These are phyloP conservation scores for Byssothecium circinans DNA, from an alignment of 2,329 filamentous ascomycete species.

Conservation along the genomic window DNA sequence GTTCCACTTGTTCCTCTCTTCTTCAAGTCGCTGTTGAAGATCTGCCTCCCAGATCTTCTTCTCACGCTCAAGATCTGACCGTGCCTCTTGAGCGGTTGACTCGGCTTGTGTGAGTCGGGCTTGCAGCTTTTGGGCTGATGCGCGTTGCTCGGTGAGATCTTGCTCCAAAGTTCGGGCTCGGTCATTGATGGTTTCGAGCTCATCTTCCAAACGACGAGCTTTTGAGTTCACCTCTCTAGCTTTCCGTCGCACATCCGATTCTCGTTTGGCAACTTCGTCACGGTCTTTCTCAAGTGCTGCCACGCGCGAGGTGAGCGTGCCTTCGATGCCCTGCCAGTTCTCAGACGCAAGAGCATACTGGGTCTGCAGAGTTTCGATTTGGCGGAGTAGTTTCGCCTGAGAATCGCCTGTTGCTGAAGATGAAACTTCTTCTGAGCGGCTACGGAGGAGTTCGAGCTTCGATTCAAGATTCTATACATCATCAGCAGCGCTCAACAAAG, in stretches of 20 bases:
- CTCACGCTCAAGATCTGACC: constrained; percentile 60
- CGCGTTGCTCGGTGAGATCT: constrained; percentile 63
- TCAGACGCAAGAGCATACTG: constrained; percentile 93
- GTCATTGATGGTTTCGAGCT: constrained; percentile 71
- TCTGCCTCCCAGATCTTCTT: constrained; percentile 62
- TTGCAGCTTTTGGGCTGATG: constrained; percentile 64
- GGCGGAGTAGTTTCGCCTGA: constrained; percentile 85
- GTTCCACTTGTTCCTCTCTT: constrained; percentile 64
- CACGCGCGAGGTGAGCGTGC: constrained; percentile 76
- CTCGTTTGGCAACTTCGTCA: constrained; percentile 79
- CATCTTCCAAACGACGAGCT: constrained; percentile 73
- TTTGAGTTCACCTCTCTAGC: constrained; percentile 78
- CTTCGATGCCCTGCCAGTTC: constrained; percentile 97
- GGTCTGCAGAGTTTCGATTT: constrained; percentile 92
- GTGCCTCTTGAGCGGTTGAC: constrained; percentile 62
- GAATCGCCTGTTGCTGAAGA: constrained; percentile 79
- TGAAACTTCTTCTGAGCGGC: constrained; percentile 84
- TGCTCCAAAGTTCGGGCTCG: constrained; percentile 66
- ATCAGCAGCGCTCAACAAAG: constrained; percentile 22
- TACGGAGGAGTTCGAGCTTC: constrained; percentile 84
- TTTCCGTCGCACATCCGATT: constrained; percentile 86
- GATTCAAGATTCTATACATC: constrained; percentile 70
- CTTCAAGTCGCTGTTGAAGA: constrained; percentile 61
- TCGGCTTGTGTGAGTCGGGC: constrained; percentile 66
- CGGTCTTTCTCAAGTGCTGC: constrained; percentile 83